Evolutionary conservation across 2,329 filamentous ascomycete species (phyloP), one percentile per base, ranked within the genome.

Genomic region (Xylaria sp.): DNA sequence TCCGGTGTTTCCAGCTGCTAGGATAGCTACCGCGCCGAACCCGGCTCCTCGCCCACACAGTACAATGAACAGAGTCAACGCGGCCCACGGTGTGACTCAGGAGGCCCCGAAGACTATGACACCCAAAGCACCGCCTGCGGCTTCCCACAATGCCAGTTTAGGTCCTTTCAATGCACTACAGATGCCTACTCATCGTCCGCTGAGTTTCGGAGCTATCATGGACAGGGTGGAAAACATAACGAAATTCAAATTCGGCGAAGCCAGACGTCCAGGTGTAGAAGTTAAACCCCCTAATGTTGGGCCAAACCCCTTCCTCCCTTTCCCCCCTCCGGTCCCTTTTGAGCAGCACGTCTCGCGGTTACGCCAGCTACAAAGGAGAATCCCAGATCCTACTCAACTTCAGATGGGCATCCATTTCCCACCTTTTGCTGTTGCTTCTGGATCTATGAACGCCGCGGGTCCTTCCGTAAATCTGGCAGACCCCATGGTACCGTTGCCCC

Each of bases 151-250:
- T 9, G 36, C 6, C 31, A 23, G 6, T 9, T 4, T 31, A 15
- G 38, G 9, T 31, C 4, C 26, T 44, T 46, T 36, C n/a, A 28
- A 51, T 42, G 33, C 20, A 15, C 42, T 33, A 3, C 58, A 31
- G n/a, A 11, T 49, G 11, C 58, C 51, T 26, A 44, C 20, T 7
- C 40, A 54, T 28, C 40, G 54, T 13, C 58, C 20, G 46, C 23
- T 51, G 4, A 58, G 48, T 7, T 23, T 67, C 1, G 59, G 44
- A 13, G 51, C 6, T n/a, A 4, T 69, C n/a, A 36, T 57, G 10
- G 56, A 33, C 11, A 67, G 53, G 42, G n/a, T 69, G 17, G 63
- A 67, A 46, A 44, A 28, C 36, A 15, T 66, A 3, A 53, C 6
- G 40, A 66, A 49, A 20, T 54, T 44, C 40, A 66, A 6, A 42